These are phyloP conservation scores for Trichoderma afroharzianum DNA, from an alignment of 2,329 filamentous ascomycete species.

Conservation along the genomic window DNA sequence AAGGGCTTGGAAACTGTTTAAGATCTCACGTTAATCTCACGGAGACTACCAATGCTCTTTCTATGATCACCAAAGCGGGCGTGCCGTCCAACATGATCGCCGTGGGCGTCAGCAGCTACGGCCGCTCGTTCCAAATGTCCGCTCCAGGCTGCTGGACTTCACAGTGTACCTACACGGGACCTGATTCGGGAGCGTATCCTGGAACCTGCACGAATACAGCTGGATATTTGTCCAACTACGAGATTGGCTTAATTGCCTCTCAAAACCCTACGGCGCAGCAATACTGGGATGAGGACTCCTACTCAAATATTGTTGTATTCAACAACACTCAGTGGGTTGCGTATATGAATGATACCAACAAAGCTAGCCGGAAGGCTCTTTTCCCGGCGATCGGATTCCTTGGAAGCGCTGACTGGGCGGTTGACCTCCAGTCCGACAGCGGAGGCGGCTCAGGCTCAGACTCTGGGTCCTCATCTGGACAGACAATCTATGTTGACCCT, in stretches of 20 bases:
- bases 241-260: constrained; percentile 26
- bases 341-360: constrained; percentile 28
- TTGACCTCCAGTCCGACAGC: constrained; percentile 19
- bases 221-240: constrained; percentile 33
- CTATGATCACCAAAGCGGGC: constrained; percentile 32
- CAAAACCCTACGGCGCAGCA: not conserved
- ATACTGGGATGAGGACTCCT: not conserved
- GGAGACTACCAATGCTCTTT: constrained; percentile 30
- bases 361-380: constrained; percentile 22
- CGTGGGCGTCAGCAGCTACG: constrained; percentile 33
- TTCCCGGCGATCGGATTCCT: constrained; percentile 28
- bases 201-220: constrained; percentile 28
- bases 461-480: not conserved
- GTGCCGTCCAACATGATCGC: constrained; percentile 29
- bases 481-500: not conserved
- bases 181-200: constrained; percentile 22
- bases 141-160: constrained; percentile 26
- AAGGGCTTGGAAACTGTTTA: constrained; percentile 31
- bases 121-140: constrained; percentile 33
- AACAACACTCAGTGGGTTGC: constrained; percentile 23
- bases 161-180: constrained; percentile 27
- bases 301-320: constrained; percentile 23
- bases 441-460: not conserved
- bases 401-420: constrained; percentile 31
- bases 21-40: constrained; percentile 35